Conservation (phyloP, 352 stramenopile species). For the Globisporangium sylvaticum region DNA sequence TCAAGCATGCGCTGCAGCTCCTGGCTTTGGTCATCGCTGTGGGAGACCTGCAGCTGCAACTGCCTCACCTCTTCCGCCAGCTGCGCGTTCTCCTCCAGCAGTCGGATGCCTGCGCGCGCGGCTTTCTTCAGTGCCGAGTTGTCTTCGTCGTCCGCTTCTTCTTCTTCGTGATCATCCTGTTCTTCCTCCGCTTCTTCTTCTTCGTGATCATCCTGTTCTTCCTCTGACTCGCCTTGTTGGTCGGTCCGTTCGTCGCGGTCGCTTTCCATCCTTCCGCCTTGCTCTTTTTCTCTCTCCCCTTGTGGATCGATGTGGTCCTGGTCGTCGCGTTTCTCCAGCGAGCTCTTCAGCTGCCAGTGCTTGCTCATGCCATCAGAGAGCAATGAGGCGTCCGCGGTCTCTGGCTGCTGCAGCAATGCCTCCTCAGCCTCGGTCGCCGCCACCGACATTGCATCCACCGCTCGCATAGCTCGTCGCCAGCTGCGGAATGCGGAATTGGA, state of each 20-base stretch:
- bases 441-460: too few species aligned
- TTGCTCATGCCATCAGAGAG: neutral
- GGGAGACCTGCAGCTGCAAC: constrained; percentile 38
- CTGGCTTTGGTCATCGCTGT: constrained; percentile 31
- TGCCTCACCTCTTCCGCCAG: constrained; percentile 53
- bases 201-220: neutral
- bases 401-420: neutral
- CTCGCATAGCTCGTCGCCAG: neutral
- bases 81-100: constrained; percentile 70
- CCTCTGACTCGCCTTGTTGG: too few species aligned
- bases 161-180: neutral
- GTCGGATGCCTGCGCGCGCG: constrained; percentile 56
- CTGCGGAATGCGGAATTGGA: neutral
- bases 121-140: constrained; percentile 51
- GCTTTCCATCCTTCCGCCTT: neutral
- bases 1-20: constrained; percentile 34
- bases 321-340: neutral
- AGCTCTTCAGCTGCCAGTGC: neutral
- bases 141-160: constrained; percentile 21
- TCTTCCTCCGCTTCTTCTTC: neutral
- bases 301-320: neutral
- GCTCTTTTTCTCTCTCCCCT: neutral
- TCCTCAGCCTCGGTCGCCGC: neutral
- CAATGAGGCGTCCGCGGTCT: neutral
- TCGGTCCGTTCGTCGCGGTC: neutral